Conservation (phyloP, 2,329 filamentous ascomycete genomes). For the Fusarium marasasianum region DNA sequence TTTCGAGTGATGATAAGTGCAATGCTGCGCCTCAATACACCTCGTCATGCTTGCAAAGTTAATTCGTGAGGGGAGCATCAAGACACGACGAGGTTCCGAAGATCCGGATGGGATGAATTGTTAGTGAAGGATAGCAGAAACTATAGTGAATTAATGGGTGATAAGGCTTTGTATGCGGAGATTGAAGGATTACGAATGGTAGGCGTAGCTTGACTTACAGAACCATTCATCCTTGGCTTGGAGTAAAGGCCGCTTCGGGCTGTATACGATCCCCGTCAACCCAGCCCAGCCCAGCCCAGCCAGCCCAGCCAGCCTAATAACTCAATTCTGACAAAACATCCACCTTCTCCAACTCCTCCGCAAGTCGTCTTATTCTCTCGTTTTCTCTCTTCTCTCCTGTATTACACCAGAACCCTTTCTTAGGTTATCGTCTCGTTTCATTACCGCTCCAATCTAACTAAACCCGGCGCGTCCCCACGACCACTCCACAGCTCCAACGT, state of each 20-base stretch:
- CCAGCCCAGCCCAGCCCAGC: background rate
- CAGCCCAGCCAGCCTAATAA: background rate
- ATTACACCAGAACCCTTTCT: background rate
- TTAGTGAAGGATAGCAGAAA: background rate
- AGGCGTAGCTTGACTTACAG: background rate
- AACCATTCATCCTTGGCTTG: background rate
- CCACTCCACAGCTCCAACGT: slow-evolving; percentile 14
- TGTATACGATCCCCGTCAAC: slow-evolving; percentile 16
- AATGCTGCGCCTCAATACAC: slow-evolving; percentile 27
- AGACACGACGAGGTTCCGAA: background rate
- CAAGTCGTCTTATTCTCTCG: slow-evolving; percentile 11
- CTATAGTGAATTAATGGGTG: background rate
- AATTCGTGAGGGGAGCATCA: background rate
- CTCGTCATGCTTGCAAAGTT: background rate
- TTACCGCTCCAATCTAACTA: background rate
- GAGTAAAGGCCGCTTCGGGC: slow-evolving; percentile 17
- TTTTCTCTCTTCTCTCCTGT: background rate
- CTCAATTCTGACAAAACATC: slow-evolving; percentile 31
- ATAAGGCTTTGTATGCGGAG: background rate
- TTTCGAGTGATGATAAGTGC: slow-evolving; percentile 4
- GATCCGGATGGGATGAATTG: background rate
- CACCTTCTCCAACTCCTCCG: background rate
- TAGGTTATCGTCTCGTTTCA: background rate
- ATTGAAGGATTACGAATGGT: background rate
- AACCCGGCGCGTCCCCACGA: slow-evolving; percentile 7